phyloP scores from a whole-genome alignment of 2,329 filamentous ascomycete genomes.

The Penicillium sp. region DNA sequence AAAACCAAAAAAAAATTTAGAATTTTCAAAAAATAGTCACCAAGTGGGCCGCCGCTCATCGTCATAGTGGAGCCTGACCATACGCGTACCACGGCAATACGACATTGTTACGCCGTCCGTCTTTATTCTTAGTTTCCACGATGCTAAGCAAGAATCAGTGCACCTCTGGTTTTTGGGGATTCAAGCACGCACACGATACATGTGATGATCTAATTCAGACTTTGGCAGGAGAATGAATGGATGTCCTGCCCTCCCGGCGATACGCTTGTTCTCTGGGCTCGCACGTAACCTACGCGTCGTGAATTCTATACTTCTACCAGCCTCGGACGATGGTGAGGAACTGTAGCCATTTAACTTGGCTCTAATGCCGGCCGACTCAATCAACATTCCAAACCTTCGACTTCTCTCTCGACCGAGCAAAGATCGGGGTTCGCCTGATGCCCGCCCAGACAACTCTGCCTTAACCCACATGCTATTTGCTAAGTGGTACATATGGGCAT shows the following conservation, averaged over 20 bases:
- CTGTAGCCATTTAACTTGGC: background rate
- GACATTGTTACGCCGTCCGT: constrained; percentile 12
- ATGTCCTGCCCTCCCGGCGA: background rate
- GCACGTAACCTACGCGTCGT: background rate
- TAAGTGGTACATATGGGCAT: constrained; percentile 12
- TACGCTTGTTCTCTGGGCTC: background rate
- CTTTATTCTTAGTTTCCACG: background rate
- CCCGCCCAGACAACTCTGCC: constrained; percentile 11
- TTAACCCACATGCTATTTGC: constrained; percentile 14
- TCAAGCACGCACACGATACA: background rate
- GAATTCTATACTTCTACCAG: background rate
- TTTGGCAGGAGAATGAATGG: background rate
- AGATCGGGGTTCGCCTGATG: constrained; percentile 20
- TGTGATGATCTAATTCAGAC: background rate
- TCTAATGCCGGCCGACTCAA: background rate
- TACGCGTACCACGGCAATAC: constrained; percentile 24
- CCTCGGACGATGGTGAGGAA: background rate
- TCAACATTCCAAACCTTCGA: background rate
- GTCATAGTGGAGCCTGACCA: constrained; percentile 35
- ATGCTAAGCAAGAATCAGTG: background rate
- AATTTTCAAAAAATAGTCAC: constrained; percentile 8
- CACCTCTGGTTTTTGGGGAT: background rate
- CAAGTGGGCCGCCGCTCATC: constrained; percentile 20
- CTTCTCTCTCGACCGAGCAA: constrained; percentile 7
- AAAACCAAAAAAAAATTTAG: constrained; percentile 6